These are phyloP conservation scores for Firmiana major DNA, from an alignment of 345 rosid genomes.

Conservation along the genomic window DNA sequence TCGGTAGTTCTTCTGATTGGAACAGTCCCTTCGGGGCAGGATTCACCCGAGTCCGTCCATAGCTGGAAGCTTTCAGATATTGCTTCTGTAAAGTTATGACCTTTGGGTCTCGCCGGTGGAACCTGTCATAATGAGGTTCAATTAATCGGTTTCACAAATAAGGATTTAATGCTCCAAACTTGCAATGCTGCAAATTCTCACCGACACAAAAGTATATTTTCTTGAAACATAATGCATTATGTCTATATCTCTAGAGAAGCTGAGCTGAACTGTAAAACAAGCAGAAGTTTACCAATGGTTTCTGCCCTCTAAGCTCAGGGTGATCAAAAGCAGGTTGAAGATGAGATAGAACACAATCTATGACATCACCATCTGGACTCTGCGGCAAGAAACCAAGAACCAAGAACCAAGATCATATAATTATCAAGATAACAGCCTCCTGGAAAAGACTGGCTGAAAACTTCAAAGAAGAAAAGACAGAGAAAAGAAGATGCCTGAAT, in stretches of 20 bases:
- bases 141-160: not conserved
- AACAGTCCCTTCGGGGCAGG: slow-evolving; percentile 81
- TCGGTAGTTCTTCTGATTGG: slow-evolving; percentile 79
- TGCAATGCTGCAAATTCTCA: not conserved
- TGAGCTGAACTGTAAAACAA: not conserved
- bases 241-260: not conserved
- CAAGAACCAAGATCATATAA: not conserved
- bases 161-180: not conserved
- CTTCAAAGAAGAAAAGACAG: not conserved
- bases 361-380: slow-evolving; percentile 95
- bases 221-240: slow-evolving; percentile 2
- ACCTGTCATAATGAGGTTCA: slow-evolving; percentile 39
- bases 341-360: slow-evolving; percentile 82
- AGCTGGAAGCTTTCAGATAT: slow-evolving; percentile 50
- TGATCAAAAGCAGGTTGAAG: slow-evolving; percentile 94
- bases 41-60: slow-evolving; percentile 75
- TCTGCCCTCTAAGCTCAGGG: slow-evolving; percentile 70
- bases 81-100: slow-evolving; percentile 35
- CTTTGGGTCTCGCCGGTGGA: slow-evolving; percentile 54
- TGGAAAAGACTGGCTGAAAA: not conserved
- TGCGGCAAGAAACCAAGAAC: slow-evolving; percentile 23
- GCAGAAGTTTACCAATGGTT: slow-evolving; percentile 49
- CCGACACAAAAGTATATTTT: not conserved
- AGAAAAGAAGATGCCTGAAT: slow-evolving; percentile 46
- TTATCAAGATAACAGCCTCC: too few species aligned